Percentiles rank a stretch among this genome's conserved stretches.
These are phyloP conservation scores for Canna indica DNA, from an alignment of 176 grass and related monocot species.

Conservation along the genomic window DNA sequence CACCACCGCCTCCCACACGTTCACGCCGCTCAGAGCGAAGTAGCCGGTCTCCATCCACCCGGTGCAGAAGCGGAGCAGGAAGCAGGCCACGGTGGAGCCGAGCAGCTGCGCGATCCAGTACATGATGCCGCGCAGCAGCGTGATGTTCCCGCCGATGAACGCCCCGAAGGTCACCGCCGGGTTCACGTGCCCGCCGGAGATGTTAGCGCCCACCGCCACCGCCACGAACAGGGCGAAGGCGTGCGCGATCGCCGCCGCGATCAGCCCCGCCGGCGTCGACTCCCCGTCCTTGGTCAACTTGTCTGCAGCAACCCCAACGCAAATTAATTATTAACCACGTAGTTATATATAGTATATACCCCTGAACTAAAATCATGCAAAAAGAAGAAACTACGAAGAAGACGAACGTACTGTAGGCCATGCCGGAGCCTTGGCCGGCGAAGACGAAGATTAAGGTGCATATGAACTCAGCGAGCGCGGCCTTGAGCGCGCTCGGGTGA, in stretches of 20 bases:
- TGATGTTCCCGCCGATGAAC: constrained; percentile 25
- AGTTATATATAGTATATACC: too few relatives aligned
- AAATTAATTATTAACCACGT: too few relatives aligned
- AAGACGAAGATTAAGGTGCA: constrained; percentile 40
- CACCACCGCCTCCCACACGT: constrained; percentile 21
- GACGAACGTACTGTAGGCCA: constrained; percentile 31
- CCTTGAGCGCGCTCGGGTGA: constrained; percentile 28
- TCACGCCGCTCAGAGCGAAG: constrained; percentile 11
- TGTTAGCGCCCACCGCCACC: constrained; percentile 24
- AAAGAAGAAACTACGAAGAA: not conserved
- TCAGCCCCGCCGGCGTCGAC: constrained; percentile 5
- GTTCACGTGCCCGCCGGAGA: constrained; percentile 41
- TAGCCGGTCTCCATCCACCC: constrained; percentile 3
- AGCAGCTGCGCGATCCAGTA: constrained; percentile 35
- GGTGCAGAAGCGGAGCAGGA: constrained; percentile 26
- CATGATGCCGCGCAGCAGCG: constrained; percentile 23
- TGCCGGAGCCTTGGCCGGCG: constrained; percentile 42
- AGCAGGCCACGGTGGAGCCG: constrained; percentile 20
- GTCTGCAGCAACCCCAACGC: not conserved
- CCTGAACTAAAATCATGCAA: not conserved
- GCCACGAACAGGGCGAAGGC: constrained; percentile 23
- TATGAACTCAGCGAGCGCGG: constrained; percentile 36
- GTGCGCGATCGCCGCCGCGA: constrained; percentile 27
- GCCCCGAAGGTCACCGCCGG: constrained; percentile 36
- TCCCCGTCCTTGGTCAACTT: constrained; percentile 10